phyloP scores from a whole-genome alignment of 2,329 filamentous ascomycete species.

The Aureobasidium musti region DNA sequence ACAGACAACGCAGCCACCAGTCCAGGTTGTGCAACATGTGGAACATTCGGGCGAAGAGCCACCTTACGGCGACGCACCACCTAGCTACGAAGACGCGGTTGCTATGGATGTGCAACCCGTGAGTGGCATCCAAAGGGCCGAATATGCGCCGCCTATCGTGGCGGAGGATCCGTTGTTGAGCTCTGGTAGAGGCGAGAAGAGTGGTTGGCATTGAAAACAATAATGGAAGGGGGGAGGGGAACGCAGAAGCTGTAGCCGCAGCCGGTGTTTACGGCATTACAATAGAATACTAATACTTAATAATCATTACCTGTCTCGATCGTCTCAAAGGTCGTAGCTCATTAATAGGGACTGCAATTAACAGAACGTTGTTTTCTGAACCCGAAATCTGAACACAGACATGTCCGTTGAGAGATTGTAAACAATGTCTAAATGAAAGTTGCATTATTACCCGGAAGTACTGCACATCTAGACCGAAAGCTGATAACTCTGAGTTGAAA shows the following conservation, averaged over 20 bases:
- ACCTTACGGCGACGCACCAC: constrained; percentile 73
- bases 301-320: neutral
- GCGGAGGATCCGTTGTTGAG: constrained; percentile 37
- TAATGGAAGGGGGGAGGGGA: neutral
- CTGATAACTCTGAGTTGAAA: neutral
- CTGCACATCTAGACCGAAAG: neutral
- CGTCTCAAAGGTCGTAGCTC: no score
- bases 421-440: no score
- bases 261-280: neutral
- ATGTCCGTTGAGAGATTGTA: no score
- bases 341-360: no score
- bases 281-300: neutral
- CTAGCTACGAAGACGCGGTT: constrained; percentile 92
- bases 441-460: no score
- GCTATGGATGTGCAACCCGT: constrained; percentile 75
- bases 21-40: constrained; percentile 7
- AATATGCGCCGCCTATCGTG: constrained; percentile 56
- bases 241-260: neutral
- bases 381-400: no score
- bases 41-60: constrained; percentile 21
- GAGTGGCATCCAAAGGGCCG: constrained; percentile 65
- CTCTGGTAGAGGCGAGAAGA: constrained; percentile 39
- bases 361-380: no score
- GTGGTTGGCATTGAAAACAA: constrained; percentile 33
- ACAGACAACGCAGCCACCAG: neutral